Evolutionary conservation across 1,284 basidiomycete genomes (phyloP).

Genomic region (Somion occarium): DNA sequence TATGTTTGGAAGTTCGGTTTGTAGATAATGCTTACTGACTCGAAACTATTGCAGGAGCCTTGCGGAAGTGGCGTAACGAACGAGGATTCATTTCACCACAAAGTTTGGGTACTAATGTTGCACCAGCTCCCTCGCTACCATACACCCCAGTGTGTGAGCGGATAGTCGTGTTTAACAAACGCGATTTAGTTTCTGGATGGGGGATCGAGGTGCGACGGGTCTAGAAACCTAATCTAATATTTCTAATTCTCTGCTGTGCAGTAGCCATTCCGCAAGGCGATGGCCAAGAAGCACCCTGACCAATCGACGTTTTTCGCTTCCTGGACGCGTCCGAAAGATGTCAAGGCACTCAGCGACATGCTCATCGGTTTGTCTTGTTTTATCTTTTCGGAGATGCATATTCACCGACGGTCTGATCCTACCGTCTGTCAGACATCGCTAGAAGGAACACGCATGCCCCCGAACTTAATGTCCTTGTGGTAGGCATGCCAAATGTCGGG

Average conservation of each 20-base stretch:
- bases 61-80: constrained; percentile 60
- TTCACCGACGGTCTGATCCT: not conserved
- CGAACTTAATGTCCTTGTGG: constrained; percentile 83
- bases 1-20: no score
- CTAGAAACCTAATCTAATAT: constrained; percentile 2
- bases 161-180: constrained; percentile 90
- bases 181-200: constrained; percentile 84
- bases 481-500: constrained; percentile 99
- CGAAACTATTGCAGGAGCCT: constrained; percentile 52
- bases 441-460: constrained; percentile 60
- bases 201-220: constrained; percentile 66
- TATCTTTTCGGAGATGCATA: no score
- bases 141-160: constrained; percentile 60
- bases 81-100: constrained; percentile 36
- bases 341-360: constrained; percentile 55
- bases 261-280: constrained; percentile 68
- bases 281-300: constrained; percentile 61
- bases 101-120: constrained; percentile 4
- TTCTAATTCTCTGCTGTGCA: constrained; percentile 3
- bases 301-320: constrained; percentile 68
- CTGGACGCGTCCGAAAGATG: constrained; percentile 61
- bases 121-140: constrained; percentile 9
- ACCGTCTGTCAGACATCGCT: constrained; percentile 79
- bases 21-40: no score
- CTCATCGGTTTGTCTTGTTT: constrained; percentile 61